phyloP scores from a whole-genome alignment of 345 rosid genomes.

The Salix koriyanagi region DNA sequence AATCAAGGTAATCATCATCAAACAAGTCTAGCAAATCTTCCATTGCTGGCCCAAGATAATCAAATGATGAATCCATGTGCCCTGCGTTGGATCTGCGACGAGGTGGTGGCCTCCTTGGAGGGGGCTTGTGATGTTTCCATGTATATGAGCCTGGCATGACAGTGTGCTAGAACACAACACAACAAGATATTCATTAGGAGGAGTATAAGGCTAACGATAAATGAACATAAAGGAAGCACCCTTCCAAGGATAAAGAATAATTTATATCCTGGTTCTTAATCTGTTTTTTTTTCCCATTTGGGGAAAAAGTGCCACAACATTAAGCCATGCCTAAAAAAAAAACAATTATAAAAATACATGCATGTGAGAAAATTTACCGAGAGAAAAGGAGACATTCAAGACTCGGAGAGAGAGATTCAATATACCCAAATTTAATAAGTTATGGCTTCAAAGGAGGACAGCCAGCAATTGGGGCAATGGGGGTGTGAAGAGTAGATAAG shows the following conservation, averaged over 20 bases:
- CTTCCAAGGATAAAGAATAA: background rate
- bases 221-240: background rate
- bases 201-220: background rate
- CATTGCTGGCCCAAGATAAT: slow-evolving; percentile 41
- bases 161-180: slow-evolving; percentile 57
- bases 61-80: slow-evolving; percentile 37
- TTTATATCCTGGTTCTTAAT: background rate
- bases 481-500: no score
- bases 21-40: slow-evolving; percentile 42
- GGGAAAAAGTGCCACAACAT: background rate
- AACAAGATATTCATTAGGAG: slow-evolving; percentile 38
- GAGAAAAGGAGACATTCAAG: no score
- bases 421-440: no score
- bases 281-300: background rate
- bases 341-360: background rate
- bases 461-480: no score
- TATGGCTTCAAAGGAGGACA: no score
- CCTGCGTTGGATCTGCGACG: slow-evolving; percentile 25
- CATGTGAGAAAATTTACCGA: no score
- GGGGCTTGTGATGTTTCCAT: slow-evolving; percentile 64
- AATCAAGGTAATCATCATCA: slow-evolving; percentile 35
- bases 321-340: background rate
- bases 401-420: no score
- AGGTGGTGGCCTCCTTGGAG: slow-evolving; percentile 50
- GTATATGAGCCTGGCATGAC: slow-evolving; percentile 74